Evolutionary conservation across 345 rosid genomes (phyloP), one percentile per base, ranked within the genome.

Genomic region (Syzygium aromaticum): DNA sequence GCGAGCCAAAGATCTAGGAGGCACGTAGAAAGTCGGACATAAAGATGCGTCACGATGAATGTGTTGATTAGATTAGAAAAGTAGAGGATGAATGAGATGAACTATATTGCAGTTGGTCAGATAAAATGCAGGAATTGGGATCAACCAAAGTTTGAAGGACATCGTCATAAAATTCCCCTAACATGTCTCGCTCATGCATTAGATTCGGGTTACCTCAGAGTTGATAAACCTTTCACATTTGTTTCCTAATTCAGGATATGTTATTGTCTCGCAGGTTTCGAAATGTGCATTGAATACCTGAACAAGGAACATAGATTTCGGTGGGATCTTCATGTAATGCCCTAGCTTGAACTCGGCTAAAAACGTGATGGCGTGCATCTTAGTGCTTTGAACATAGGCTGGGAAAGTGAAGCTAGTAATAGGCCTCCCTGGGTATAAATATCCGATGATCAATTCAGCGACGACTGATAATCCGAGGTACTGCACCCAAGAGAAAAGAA

Each of bases 381-480:
- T 91, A 88, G 94, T 94, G 53, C 91, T 90, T 25, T 89, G 90
- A 57, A 93, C 94, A 49, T 91, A 93, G 5, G 92, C 88, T 89
- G 93, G 93, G 91, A 93, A 94, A 23, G 89, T 53, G 30, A 92
- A 90, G 14, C 92, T 93, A 1, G 95, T 94, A 59, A 91, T 46
- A 14, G 89, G 89, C 61, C 85, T 85, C 22, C 89, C 89, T 3
- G 89, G 87, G 40, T 88, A 88, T 19, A 85, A 28, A 73, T 85
- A 85, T 17, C 89, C 89, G 30, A 88, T 88, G 17, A 85, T 78
- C 56, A 85, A 51, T 85, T 85, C 86, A 2, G 87, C 57, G 57
- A 88, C 61, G 51, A 85, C 80, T 27, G 82, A 77, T 54, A 88
- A 52, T 14, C 87, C 89, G n/a, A 52, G 38, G 33, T 46, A 21